Evolutionary conservation across 2,329 filamentous ascomycete genomes (phyloP).

Genomic region (Fusarium armeniacum): DNA sequence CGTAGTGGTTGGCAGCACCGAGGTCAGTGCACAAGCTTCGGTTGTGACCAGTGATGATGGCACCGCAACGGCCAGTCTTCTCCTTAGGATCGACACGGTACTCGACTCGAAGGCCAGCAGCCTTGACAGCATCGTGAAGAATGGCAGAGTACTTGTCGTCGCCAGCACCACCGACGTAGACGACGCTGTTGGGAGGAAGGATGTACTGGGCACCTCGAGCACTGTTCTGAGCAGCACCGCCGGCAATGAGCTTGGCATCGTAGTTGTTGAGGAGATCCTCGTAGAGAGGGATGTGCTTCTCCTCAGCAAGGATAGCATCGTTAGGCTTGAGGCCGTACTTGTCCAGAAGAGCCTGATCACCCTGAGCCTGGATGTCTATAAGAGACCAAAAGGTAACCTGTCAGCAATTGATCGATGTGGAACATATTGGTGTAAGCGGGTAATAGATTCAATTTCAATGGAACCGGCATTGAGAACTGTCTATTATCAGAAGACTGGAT

Average conservation of each 20-base stretch:
- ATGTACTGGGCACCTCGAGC: conserved; percentile 97
- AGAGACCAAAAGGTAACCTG: conserved; percentile 21
- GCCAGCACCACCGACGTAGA: conserved; percentile 94
- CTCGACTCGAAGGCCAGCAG: conserved; percentile 91
- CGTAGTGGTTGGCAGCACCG: conserved; percentile 96
- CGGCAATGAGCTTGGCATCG: conserved; percentile 93
- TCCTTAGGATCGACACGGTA: conserved; percentile 90
- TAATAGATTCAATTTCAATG: conserved; percentile 5
- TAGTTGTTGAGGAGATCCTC: conserved; percentile 94
- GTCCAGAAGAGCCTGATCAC: conserved; percentile 85
- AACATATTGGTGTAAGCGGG: conserved; percentile 25
- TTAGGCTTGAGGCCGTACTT: conserved; percentile 97
- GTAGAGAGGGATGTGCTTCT: conserved; percentile 89
- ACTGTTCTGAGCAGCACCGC: conserved; percentile 97
- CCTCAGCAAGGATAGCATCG: conserved; percentile 96
- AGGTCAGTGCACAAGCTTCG: conserved; percentile 95
- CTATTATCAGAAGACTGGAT: not conserved
- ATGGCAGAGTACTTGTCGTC: conserved; percentile 96
- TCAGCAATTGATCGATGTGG: conserved; percentile 36
- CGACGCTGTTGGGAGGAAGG: conserved; percentile 87
- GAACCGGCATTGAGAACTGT: conserved; percentile 4
- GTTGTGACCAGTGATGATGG: conserved; percentile 97
- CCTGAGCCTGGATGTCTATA: conserved; percentile 89
- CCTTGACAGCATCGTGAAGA: conserved; percentile 85
- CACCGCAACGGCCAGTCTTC: conserved; percentile 93